phyloP scores from a whole-genome alignment of 2,329 filamentous ascomycete genomes.

The Acephala macrosclerotiorum region DNA sequence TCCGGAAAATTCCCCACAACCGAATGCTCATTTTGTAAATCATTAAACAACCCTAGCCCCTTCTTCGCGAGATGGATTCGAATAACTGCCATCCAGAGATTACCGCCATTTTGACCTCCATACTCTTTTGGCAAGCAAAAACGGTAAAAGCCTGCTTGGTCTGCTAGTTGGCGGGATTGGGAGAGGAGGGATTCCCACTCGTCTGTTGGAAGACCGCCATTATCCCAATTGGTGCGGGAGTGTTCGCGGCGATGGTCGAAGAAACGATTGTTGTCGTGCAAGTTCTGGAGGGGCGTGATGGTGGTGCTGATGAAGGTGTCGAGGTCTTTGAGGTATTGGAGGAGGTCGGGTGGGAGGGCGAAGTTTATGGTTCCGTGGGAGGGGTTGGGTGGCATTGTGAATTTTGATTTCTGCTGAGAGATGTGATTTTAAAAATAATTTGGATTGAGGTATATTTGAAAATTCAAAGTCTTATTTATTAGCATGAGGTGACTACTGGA shows the following conservation, averaged over 20 bases:
- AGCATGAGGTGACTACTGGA: background rate
- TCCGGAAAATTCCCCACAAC: constrained; percentile 70
- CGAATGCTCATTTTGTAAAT: constrained; percentile 69
- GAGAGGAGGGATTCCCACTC: constrained; percentile 65
- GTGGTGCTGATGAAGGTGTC: constrained; percentile 63
- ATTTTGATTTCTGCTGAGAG: background rate
- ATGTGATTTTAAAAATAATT: background rate
- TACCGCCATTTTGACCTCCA: constrained; percentile 57
- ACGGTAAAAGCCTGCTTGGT: constrained; percentile 66
- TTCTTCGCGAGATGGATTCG: constrained; percentile 65
- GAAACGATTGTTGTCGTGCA: constrained; percentile 68
- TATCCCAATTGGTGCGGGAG: constrained; percentile 64
- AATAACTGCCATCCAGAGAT: constrained; percentile 70
- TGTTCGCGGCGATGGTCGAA: constrained; percentile 71
- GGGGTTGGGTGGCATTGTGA: constrained; percentile 33
- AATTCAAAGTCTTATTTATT: no score
- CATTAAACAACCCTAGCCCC: constrained; percentile 67
- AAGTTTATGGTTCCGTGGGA: constrained; percentile 56
- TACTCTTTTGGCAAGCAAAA: constrained; percentile 63
- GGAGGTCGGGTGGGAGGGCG: constrained; percentile 58
- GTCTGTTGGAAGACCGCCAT: constrained; percentile 56
- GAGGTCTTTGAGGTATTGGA: constrained; percentile 55
- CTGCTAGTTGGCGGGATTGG: constrained; percentile 58
- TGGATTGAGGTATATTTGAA: no score
- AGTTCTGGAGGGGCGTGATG: constrained; percentile 62